Evolutionary conservation across 2,329 filamentous ascomycete genomes (phyloP), one percentile per base, ranked within the genome.

Genomic region (Curvularia eragrostidis): DNA sequence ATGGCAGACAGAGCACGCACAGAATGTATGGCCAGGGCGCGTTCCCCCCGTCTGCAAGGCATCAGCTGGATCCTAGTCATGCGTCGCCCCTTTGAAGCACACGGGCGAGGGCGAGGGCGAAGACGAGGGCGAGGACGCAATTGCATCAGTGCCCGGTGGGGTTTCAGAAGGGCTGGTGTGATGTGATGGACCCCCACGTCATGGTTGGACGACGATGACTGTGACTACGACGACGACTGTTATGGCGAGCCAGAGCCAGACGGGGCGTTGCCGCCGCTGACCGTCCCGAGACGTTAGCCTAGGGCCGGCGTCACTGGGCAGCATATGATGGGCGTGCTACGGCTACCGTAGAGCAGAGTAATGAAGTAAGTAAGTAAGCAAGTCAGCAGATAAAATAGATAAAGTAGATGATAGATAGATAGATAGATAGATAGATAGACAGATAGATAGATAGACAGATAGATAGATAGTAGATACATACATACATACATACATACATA

Each of bases 181-280:
- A 26, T 23, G 23, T 57, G 44, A n/a, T 41, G 36, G 36, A 48
- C 47, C 54, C 50, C 58, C 58, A 61, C 58, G 50, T 44, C 43
- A 36, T 26, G 36, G 49, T 24, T 51, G 46, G 38, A 38, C 28
- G 34, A 23, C n/a, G n/a, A n/a, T n/a, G n/a, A n/a, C n/a, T n/a
- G n/a, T n/a, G n/a, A n/a, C n/a, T n/a, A n/a, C n/a, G n/a, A n/a
- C n/a, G n/a, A n/a, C n/a, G n/a, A n/a, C n/a, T n/a, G n/a, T n/a
- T n/a, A n/a, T n/a, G n/a, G n/a, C n/a, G n/a, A n/a, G n/a, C n/a
- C n/a, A n/a, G n/a, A n/a, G 48, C 46, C 41, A 54, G 54, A 57
- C 58, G 58, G 55, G 58, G 52, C 58, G 61, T 54, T 58, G 52
- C 52, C 58, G 58, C 52, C 28, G 55, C 61, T 56, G 54, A 54